Base-by-base conservation (phyloP, 495 filamentous ascomycete genomes). In the Pyronema domesticum region DNA sequence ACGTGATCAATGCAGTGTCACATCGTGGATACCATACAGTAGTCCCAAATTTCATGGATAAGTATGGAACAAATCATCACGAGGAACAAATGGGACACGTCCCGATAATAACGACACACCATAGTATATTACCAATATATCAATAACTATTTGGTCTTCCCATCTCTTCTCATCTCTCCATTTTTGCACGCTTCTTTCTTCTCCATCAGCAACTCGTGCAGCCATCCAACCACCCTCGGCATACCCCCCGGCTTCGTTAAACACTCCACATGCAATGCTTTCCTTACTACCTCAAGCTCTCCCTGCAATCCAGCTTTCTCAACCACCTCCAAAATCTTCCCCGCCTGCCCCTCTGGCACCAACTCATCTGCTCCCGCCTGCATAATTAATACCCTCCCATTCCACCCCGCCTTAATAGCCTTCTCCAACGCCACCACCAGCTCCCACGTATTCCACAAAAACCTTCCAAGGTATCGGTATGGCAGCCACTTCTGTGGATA, bases 401-500 rank as follows among this genome's bases (percentile, higher is more conserved):
- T 14, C 17, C 51, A 18, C 13, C 19, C 37, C 40, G 37, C 8
- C 51, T 37, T 14, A 5, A 72, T 68, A 17, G 76, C 65, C 19
- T 58, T 57, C 8, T 62, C 60, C 53, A 74, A 53, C 0, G 71
- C 68, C 0, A 39, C 55, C 5, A 57, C 56, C 53, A 65, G 71
- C 56, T 78, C 71, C 76, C 78, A 80, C 33, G 67, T 67, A 57
- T 72, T 78, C 65, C 77, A 68, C 42, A 77, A 67, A 58, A 79
- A 76, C 0, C 71, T 70, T 51, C 68, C 64, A 0, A 81, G 66
- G 66, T 82, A 80, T 3, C 76, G 70, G 65, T 91, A 89, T 0
- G 84, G 84, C 0, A 89, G 67, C 85, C 85, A 89, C 56, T 77
- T 82, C 60, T 89, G 83, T 8, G 85, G 85, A 65, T 88, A 91